Percentiles rank a stretch among this genome's conserved stretches.
phyloP scores from a whole-genome alignment of 352 stramenopile genomes.

The Pythium rhizo-oryzae region DNA sequence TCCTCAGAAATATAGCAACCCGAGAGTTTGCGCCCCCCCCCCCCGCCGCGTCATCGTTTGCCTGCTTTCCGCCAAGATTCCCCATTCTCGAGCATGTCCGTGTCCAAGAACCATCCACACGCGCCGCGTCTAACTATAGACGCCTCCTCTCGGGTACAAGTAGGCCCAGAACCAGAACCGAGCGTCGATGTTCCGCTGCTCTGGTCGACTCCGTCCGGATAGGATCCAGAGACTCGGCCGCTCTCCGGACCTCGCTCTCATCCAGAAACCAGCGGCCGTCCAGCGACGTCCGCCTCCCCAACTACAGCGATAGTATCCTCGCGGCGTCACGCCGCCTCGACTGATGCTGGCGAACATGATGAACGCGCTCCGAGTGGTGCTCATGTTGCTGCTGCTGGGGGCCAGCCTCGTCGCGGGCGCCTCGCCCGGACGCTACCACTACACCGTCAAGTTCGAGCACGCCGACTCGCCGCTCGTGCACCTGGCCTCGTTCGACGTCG shows the following conservation, averaged over 20 bases:
- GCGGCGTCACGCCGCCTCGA: neutral
- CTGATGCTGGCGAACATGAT: neutral
- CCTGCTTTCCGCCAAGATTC: neutral
- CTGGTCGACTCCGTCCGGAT: neutral
- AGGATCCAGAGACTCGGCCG: slow-evolving; percentile 1
- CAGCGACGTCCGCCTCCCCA: neutral
- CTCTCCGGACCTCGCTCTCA: neutral
- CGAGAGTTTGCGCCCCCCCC: neutral
- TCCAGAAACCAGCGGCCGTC: neutral
- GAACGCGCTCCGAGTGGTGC: neutral
- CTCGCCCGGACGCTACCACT: slow-evolving; percentile 13
- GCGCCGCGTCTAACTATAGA: neutral
- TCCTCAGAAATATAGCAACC: neutral
- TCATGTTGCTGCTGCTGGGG: neutral
- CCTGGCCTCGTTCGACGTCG: slow-evolving; percentile 44
- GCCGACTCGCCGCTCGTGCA: slow-evolving; percentile 25
- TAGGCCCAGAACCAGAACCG: neutral
- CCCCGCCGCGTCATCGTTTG: neutral
- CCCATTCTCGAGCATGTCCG: neutral
- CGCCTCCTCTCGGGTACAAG: neutral
- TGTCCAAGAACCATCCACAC: neutral
- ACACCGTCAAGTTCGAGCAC: slow-evolving; percentile 23
- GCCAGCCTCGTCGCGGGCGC: neutral
- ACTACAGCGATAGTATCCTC: neutral
- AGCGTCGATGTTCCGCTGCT: neutral